Base-by-base conservation (phyloP, 345 rosid genomes). In the Arabidopsis suecica region DNA sequence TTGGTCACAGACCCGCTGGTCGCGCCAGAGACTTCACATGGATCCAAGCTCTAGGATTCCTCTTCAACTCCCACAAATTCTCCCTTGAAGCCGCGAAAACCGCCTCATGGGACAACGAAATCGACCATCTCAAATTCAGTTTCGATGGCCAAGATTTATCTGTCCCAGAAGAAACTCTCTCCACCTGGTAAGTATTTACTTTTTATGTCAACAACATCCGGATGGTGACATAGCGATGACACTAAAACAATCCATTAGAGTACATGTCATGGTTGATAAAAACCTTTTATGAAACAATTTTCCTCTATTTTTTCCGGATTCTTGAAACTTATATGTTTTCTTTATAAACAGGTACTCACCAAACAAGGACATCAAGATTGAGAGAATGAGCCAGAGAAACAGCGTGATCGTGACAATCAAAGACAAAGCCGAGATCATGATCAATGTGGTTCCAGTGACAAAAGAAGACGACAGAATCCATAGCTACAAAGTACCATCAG, bases 391-490 rank as follows among this genome's bases (percentile, higher is more conserved):
- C 1, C 59, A 22, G 76, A 88, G 78, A 81, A 91, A 88, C 76
- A 85, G 87, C 47, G 87, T 77, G 37, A 30, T 69, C 12, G 79
- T 89, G 47, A 81, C 80, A 9, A 40, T 91, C 4, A 72, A 74
- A 20, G 86, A 84, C 23, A 56, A 78, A 6, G 84, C 80, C 0
- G 91, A 87, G 81, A 84, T 89, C 44, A 80, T 80, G 57, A 78
- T 91, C 69, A 88, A 81, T 67, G 93, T 82, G 1, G 88, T 89
- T 51, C 93, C 93, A 5, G 89, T 92, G 6, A 89, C 86, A 0
- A 82, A 86, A 73, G 90, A 91, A 84, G 96, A 89, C 44, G 87
- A 91, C 54, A 84, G 78, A 16, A 55, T 86, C 53, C 89, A 85
- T 42, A 85, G 71, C 70, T 89, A 87, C 77, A 87, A 84, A 55